Base-by-base conservation (phyloP, 331 rosid species). In the Malus hybrid region DNA sequence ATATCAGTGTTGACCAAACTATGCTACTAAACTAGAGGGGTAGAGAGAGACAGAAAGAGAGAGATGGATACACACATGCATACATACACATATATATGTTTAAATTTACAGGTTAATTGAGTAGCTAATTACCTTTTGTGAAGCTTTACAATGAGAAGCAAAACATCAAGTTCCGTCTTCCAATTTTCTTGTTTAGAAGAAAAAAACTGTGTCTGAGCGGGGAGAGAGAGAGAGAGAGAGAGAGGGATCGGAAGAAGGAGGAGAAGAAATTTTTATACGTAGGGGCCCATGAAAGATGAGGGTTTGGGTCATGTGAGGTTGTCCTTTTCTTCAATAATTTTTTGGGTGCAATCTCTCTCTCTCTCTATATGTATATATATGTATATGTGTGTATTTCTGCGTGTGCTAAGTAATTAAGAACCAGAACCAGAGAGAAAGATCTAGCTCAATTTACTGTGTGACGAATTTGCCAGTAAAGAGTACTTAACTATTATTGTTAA, bases 231-330 rank as follows among this genome's bases (percentile, higher is more conserved):
- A 61, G 19, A 28, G 66, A 61, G 18, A 11, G 62, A 20, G 13
- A 71, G 76, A 12, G 68, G 42, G 75, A 73, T 28, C 11, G 39
- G 26, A 22, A 39, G 26, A 77, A 65, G 48, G 14, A 72, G 78
- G 22, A 48, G 69, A 75, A 79, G 56, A 75, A 63, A 63, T 7
- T 63, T 71, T 71, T 77, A 75, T 81, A 84, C 82, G 82, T 82
- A 85, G 88, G 96, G 97, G 81, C 83, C 93, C 89, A 89, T 88
- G 81, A 80, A 82, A 82, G 55, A 65, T 81, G 75, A 33, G 76
- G 76, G 76, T 81, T 78, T 74, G 80, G 87, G 87, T 85, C 91
- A 88, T 89, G 96, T 88, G 89, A 84, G 83, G 75, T 84, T 80
- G 90, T 92, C 96, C 66, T 88, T 91, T 63, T 32, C 24, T 78